Evolutionary conservation across 495 filamentous ascomycete genomes (phyloP), one percentile per base, ranked within the genome.

Genomic region (Hypoxylon fuscum): DNA sequence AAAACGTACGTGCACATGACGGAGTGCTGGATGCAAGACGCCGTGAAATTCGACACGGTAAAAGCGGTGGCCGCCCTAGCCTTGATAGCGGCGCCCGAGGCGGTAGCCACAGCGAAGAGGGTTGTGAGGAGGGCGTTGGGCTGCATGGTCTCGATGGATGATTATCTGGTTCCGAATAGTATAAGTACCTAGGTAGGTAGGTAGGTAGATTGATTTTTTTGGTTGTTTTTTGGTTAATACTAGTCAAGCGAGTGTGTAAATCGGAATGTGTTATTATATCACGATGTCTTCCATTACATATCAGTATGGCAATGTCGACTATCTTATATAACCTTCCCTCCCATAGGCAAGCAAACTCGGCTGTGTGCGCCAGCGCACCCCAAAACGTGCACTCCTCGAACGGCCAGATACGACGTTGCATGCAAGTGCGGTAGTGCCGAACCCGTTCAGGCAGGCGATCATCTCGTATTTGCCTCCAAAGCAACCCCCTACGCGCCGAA

Each of bases 11-110:
- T 47, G 63, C 63, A 66, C 27, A 52, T 10, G 34, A 66, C 44
- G 21, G 57, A 62, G 32, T 66, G 63, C 15, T 50, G 63, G 21
- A 66, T 66, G 52, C 63, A 66, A 0, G 56, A 62, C 3, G 63
- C 56, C 14, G 51, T 21, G 15, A 66, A 66, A 29, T 51, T 50
- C 20, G 56, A 23, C 4, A 66, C 47, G 51, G 17, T 48, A 42
- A 61, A 62, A 0, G 37, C 40, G 20, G 27, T 43, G 0, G 52
- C 63, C 6, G 45, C 18, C 34, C 63, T 52, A 1, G 50, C 44
- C 31, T 42, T 25, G 27, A 56, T 21, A 46, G 51, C 56, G 2
- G 63, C 52, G 5, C 52, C 63, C 3, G 44, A 56, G 35, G 42
- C 57, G 25, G 55, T 40, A 18, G 63, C 57, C 18, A 57, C 27